Evolutionary conservation across 306 rosid species (phyloP), one percentile per base, ranked within the genome.

Genomic region (Trifolium repens): DNA sequence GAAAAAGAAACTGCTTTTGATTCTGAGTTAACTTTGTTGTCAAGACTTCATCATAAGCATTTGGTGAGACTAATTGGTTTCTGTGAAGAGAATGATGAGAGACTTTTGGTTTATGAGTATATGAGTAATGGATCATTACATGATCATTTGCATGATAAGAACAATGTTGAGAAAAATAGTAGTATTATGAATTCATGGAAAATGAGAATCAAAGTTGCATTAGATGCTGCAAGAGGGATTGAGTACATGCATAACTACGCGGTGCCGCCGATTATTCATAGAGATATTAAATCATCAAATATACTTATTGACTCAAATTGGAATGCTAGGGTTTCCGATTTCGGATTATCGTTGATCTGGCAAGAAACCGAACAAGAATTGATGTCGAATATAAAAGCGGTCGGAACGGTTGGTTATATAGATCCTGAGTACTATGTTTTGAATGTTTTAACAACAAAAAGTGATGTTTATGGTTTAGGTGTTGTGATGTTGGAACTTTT

Each of bases 391-490:
- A 19, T 53, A 1, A 72, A 47, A 16, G 89, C 86, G 0, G 89
- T 76, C 10, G 89, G 89, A 24, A 85, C 89, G 0, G 84, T 85
- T 9, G 89, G 89, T 2, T 85, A 85, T 59, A 85, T 85, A 72
- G 89, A 85, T 22, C 88, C 89, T 0, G 89, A 85, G 84, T 85
- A 85, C 80, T 85, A 82, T 50, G 86, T 79, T 1, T 30, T 76
- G 24, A 85, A 76, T 66, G 86, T 85, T 7, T 72, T 82, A 39
- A 85, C 89, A 5, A 73, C 84, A 68, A 85, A 82, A 32, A 82
- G 89, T 64, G 89, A 85, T 76, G 89, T 82, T 3, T 85, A 85
- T 68, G 86, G 89, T 55, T 76, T 85, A 37, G 89, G 89, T 61
- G 82, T 85, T 53, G 86, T 85, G 24, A 2, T 85, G 79, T 49